A percentile compares a stretch with the other conserved stretches of the same genome.
These are phyloP conservation scores for Lizonia empirigonia DNA, from an alignment of 2,329 filamentous ascomycete genomes.

Conservation along the genomic window DNA sequence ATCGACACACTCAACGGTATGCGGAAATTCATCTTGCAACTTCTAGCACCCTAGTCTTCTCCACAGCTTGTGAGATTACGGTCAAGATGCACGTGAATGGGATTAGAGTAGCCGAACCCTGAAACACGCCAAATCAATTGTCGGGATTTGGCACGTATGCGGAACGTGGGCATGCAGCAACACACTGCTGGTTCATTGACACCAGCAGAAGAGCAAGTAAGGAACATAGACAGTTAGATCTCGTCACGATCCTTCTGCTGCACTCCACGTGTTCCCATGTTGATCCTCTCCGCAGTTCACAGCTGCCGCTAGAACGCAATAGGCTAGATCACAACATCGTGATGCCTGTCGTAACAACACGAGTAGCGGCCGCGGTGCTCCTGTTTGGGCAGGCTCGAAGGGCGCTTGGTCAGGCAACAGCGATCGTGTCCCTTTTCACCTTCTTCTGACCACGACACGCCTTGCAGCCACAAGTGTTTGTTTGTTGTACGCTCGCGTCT, in stretches of 20 bases:
- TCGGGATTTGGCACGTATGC: conserved; percentile 5
- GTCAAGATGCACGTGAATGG: conserved; percentile 10
- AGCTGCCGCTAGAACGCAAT: conserved; percentile 1
- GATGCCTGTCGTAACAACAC: conserved; percentile 4
- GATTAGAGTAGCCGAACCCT: conserved; percentile 9
- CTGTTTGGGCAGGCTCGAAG: conserved; percentile 5
- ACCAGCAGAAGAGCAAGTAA: background rate
- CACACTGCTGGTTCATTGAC: background rate
- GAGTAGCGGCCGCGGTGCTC: conserved; percentile 11
- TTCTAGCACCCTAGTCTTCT: background rate
- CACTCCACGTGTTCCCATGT: conserved; percentile 14
- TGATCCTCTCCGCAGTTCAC: conserved; percentile 13
- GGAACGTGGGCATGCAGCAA: background rate
- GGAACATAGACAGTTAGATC: background rate
- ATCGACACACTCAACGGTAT: background rate
- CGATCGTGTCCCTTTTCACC: conserved; percentile 6
- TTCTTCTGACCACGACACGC: conserved; percentile 13
- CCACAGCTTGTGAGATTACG: conserved; percentile 7
- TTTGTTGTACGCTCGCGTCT: conserved; percentile 9
- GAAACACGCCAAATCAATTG: conserved; percentile 21
- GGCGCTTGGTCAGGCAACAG: conserved; percentile 8
- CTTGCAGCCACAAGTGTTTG: conserved; percentile 12
- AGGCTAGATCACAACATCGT: conserved; percentile 14
- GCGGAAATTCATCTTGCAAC: background rate
- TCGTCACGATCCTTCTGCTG: conserved; percentile 6